These are phyloP conservation scores for Stylosanthes scabra DNA, from an alignment of 331 rosid genomes.

Conservation along the genomic window DNA sequence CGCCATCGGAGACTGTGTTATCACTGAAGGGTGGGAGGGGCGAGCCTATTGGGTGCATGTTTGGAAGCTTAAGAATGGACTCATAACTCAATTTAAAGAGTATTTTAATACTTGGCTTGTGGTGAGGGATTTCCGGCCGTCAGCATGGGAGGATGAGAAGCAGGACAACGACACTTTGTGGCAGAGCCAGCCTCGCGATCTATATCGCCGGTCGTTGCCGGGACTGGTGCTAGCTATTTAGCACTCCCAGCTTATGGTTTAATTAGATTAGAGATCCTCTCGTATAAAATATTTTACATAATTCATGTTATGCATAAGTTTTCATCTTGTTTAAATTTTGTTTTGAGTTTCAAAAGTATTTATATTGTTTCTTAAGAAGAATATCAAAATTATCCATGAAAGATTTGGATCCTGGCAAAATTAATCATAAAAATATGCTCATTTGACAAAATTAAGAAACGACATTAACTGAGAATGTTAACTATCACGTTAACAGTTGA, in stretches of 20 bases:
- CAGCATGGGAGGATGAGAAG: constrained; percentile 44
- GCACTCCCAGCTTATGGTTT: constrained; percentile 13
- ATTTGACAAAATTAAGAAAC: no score
- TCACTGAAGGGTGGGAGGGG: constrained; percentile 94
- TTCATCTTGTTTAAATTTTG: no score
- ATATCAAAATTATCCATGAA: no score
- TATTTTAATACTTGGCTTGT: constrained; percentile 94
- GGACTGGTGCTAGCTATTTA: constrained; percentile 77
- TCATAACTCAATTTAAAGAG: constrained; percentile 79
- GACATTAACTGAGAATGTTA: no score
- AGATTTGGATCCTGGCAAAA: no score
- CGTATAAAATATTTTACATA: no score
- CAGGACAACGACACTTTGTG: constrained; percentile 60
- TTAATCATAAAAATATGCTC: no score
- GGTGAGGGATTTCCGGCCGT: constrained; percentile 72
- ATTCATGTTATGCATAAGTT: no score
- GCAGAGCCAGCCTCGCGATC: constrained; percentile 91
- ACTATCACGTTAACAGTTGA: no score
- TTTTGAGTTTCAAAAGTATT: no score
- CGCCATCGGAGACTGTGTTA: constrained; percentile 60
- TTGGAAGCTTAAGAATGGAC: constrained; percentile 75
- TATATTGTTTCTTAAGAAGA: no score
- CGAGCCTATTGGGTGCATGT: constrained; percentile 91
- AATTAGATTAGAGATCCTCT: background rate
- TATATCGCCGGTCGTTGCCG: constrained; percentile 68